Conservation (phyloP, 2,329 filamentous ascomycete genomes). For the Colletotrichum coccodes region DNA sequence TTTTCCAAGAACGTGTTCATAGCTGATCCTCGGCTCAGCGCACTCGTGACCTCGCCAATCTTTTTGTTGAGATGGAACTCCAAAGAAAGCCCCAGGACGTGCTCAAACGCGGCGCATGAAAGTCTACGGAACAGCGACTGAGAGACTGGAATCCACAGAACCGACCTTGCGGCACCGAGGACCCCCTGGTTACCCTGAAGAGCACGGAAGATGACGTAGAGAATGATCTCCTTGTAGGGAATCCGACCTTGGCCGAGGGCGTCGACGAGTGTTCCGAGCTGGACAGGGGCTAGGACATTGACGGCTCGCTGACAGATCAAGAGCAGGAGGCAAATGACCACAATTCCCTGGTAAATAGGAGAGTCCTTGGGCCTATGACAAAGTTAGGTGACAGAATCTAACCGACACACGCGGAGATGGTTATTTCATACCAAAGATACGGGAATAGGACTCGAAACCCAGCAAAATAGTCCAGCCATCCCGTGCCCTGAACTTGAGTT, state of each 20-base stretch:
- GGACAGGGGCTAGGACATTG: slow-evolving; percentile 54
- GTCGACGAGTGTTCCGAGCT: slow-evolving; percentile 53
- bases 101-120: slow-evolving; percentile 57
- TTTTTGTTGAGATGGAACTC: slow-evolving; percentile 63
- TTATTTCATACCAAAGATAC: slow-evolving; percentile 50
- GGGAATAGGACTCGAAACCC: slow-evolving; percentile 57
- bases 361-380: slow-evolving; percentile 53
- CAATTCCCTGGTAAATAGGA: slow-evolving; percentile 49
- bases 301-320: slow-evolving; percentile 54
- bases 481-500: slow-evolving; percentile 45
- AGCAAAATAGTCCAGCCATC: slow-evolving; percentile 58
- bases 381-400: slow-evolving; percentile 19
- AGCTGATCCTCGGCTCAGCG: slow-evolving; percentile 56
- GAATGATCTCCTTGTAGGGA: slow-evolving; percentile 52
- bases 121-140: slow-evolving; percentile 55
- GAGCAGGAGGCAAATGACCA: slow-evolving; percentile 52
- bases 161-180: slow-evolving; percentile 51
- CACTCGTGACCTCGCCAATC: slow-evolving; percentile 62
- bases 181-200: slow-evolving; percentile 58
- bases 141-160: slow-evolving; percentile 59
- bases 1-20: slow-evolving; percentile 61
- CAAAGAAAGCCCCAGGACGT: slow-evolving; percentile 56
- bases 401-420: not conserved
- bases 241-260: slow-evolving; percentile 51
- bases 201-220: slow-evolving; percentile 55